Conservation (phyloP, 2,329 filamentous ascomycete species). For the Didymosphaeria variabile region DNA sequence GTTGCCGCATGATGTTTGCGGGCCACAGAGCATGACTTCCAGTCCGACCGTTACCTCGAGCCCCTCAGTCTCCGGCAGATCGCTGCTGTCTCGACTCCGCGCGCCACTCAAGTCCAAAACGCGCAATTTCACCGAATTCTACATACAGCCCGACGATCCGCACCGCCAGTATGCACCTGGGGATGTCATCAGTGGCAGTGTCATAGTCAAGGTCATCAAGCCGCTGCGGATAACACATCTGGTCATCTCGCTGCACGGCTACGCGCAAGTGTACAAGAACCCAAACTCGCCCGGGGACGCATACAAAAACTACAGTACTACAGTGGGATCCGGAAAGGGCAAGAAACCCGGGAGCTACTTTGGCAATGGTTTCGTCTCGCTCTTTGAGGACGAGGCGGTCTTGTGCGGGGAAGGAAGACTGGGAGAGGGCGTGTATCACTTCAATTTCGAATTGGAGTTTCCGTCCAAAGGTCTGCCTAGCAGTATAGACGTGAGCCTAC, state of each 20-base stretch:
- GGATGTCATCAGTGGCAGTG: slow-evolving; percentile 76
- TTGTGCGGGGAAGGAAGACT: slow-evolving; percentile 81
- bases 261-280: slow-evolving; percentile 79
- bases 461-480: slow-evolving; percentile 78
- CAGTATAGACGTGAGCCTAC: slow-evolving; percentile 83
- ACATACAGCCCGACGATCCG: slow-evolving; percentile 78
- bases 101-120: slow-evolving; percentile 63
- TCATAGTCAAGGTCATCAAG: slow-evolving; percentile 77
- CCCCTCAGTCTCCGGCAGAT: slow-evolving; percentile 40
- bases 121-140: slow-evolving; percentile 79
- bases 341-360: slow-evolving; percentile 66
- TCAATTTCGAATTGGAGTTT: slow-evolving; percentile 78
- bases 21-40: slow-evolving; percentile 51
- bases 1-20: slow-evolving; percentile 51
- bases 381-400: slow-evolving; percentile 84
- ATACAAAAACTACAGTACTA: slow-evolving; percentile 58
- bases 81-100: slow-evolving; percentile 63
- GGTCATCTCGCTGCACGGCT: slow-evolving; percentile 79
- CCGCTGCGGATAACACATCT: slow-evolving; percentile 81
- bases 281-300: slow-evolving; percentile 68
- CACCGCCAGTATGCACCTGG: slow-evolving; percentile 79
- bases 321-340: slow-evolving; percentile 64
- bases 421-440: slow-evolving; percentile 78
- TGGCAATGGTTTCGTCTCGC: slow-evolving; percentile 79
- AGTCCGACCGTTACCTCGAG: slow-evolving; percentile 44